phyloP scores from a whole-genome alignment of 805 yeast species.

The Candida tibetensis region DNA sequence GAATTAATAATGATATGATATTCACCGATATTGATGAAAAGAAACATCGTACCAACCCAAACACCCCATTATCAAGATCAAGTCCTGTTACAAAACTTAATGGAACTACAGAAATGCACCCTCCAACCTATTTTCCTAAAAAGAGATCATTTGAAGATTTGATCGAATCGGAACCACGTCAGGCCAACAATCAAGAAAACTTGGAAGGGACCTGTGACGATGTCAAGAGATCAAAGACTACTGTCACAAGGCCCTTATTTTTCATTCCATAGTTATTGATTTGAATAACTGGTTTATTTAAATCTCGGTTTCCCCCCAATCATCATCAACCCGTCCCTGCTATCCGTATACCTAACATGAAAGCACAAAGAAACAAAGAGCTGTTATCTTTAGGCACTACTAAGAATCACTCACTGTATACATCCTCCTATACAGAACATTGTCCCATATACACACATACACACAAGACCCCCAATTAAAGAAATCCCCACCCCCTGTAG shows the following conservation, averaged over 20 bases:
- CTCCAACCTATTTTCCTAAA: slow-evolving; percentile 10
- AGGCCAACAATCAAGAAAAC: not conserved
- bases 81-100: slow-evolving; percentile 6
- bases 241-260: slow-evolving; percentile 15
- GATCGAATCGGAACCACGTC: slow-evolving; percentile 4
- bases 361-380: no score
- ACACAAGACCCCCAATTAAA: no score
- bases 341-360: no score
- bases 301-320: no score
- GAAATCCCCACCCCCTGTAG: not conserved
- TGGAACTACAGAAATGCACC: slow-evolving; percentile 8
- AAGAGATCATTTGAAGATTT: slow-evolving; percentile 16
- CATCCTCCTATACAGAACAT: no score
- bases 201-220: slow-evolving; percentile 9
- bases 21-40: slow-evolving; percentile 2
- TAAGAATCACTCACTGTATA: no score
- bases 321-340: no score
- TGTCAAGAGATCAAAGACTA: slow-evolving; percentile 26
- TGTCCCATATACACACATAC: no score
- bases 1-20: slow-evolving; percentile 8
- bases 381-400: no score
- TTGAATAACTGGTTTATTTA: slow-evolving; percentile 1
- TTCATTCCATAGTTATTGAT: slow-evolving; percentile 11
- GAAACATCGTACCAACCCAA: slow-evolving; percentile 4
- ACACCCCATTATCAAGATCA: slow-evolving; percentile 9